Evolutionary conservation across 2,329 filamentous ascomycete genomes (phyloP), one percentile per base, ranked within the genome.

Genomic region (Clarireedia paspali): DNA sequence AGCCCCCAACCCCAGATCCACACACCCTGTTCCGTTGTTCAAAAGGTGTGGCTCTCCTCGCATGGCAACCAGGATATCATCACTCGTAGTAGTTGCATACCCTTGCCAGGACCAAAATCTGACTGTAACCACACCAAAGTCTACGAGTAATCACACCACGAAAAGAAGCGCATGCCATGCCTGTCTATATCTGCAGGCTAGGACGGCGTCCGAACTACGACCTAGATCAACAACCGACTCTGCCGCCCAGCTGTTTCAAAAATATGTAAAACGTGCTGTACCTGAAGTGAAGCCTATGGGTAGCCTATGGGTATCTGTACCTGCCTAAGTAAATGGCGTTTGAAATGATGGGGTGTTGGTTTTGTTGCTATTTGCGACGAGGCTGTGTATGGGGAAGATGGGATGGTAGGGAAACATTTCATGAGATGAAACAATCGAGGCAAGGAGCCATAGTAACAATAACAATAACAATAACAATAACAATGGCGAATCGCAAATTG

Each of bases 1-100:
- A 27, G 53, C 53, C 47, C 52, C 46, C 47, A 55, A 50, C 23
- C 36, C 46, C 45, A 40, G 52, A 50, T 55, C 45, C 42, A 36
- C 26, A 42, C 47, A 17, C 36, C 38, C 38, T 34, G 12, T 44
- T 54, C 36, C 34, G 20, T 26, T 42, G 30, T 40, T 5, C 9
- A 20, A 3, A 26, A 6, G 20, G 20, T 42, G 24, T 53, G 24
- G 23, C 30, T 53, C 34, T 6, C 34, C 20, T 26, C 53, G 47
- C 53, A 55, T 55, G 53, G 53, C 53, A 55, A 55, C 53, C 47
- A 23, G 53, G 53, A 55, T 55, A 9, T 36, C 6, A 12, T 36
- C 10, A 7, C 15, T 15, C 27, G 12, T 9, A 14, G 30, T 12
- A 34, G 30, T 34, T 12, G 9, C 30, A 10, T 34, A 34, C 24